Base-by-base conservation (phyloP, 441 rosid species). In the California macrophylla region DNA sequence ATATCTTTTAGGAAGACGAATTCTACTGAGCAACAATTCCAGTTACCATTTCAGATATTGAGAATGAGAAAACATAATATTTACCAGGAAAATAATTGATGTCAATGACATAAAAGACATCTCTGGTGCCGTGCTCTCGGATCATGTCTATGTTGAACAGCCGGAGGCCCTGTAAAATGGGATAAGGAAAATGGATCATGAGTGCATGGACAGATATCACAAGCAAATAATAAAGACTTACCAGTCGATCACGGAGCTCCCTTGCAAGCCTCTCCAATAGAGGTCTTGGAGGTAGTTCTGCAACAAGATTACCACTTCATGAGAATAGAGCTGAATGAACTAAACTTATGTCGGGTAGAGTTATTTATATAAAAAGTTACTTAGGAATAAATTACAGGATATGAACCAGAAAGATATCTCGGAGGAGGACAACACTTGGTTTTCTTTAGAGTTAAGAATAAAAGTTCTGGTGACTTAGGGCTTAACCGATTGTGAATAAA, bases 261-360 rank as follows among this genome's bases (percentile, higher is more conserved):
- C 70, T 88, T 12, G 94, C 85, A 73, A 93, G 92, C 64, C 63
- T 89, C 84, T 93, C 96, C 32, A 91, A 84, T 76, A 91, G 80
- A 71, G 96, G 86, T 73, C 12, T 77, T 42, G 98, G 98, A 78
- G 98, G 98, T 26, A 88, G 87, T 78, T 91, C 96, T 89, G 84
- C 82, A 81, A 73, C 71, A 71, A 69, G 1, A 71, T 69, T 23
- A 54, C 54, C 54, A 2, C 69, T 71, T 56, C 65, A 29, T 52
- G 68, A 34, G 21, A 67, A 58, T 34, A 5, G 18, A 38, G 66
- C 67, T 40, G 54, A 9, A 23, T 12, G 30, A 64, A 24, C 64
- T 29, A 25, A 7, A 23, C 23, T 32, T 2, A 68, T 52, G 54
- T 4, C 29, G 15, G 21, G 16, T 45, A 30, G 15, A 42, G 4